Base-by-base conservation (phyloP, 192 early-diverging fungal genomes). In the Umbelopsis ramanniana region DNA sequence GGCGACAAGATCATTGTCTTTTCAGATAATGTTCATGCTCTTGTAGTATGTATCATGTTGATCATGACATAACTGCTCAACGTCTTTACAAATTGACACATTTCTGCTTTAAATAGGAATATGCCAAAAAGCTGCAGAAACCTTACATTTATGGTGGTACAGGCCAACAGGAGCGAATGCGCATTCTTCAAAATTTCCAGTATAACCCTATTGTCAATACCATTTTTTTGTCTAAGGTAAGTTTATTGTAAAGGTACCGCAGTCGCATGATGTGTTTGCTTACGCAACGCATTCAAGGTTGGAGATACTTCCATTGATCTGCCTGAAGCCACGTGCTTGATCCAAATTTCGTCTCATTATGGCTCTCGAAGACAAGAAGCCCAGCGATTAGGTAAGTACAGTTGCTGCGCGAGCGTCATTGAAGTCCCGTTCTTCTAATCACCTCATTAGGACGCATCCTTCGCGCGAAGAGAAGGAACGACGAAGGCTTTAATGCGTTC, bases 231-330 rank as follows among this genome's bases (percentile, higher is more conserved):
- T 93, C 91, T 35, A 94, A 92, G 75, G 79, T 74, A 57, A 53
- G 22, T 52, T 22, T 4, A 21, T 52, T 24, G 15, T 50, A 21
- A 17, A 17, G 2, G 17, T 50, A n/a, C n/a, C 0, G n/a, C 48
- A n/a, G 3, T 43, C 1, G 0, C 35, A 14, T 40, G 46, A 19
- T 38, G 10, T 4, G 19, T 71, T 40, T 87, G 88, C 74, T 68
- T 90, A 9, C 79, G 75, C 53, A 87, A 89, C 80, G 19, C 3
- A n/a, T 73, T 43, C 40, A 43, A 74, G 72, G 94, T 99, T 55
- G 98, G 98, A 74, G 98, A 99, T 79, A 99, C 98, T n/a, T 96
- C 95, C 45, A 95, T 99, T 46, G 97, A 99, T 84, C 79, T 99
- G 38, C 97, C 98, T 21, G 98, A 98, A 75, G 98, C 98, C 0